A percentile compares a stretch with the other conserved stretches of the same genome.
phyloP scores from a whole-genome alignment of 2,329 filamentous ascomycete genomes.

The Aspergillus sp. region DNA sequence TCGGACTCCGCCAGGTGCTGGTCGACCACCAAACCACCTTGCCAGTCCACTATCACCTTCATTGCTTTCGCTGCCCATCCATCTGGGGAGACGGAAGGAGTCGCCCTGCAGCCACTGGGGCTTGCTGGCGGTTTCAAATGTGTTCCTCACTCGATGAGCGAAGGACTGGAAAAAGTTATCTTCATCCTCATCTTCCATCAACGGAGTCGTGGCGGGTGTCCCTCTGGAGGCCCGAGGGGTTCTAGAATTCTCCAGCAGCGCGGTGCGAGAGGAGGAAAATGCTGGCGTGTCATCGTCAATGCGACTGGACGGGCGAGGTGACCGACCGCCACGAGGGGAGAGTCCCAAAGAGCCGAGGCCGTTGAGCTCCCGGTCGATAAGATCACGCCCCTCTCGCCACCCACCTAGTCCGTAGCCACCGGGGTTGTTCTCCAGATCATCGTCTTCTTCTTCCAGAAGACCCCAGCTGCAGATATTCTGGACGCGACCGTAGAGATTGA shows the following conservation, averaged over 20 bases:
- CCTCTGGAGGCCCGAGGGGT: slow-evolving; percentile 34
- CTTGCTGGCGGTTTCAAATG: slow-evolving; percentile 77
- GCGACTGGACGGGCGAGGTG: slow-evolving; percentile 31
- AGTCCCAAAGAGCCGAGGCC: slow-evolving; percentile 56
- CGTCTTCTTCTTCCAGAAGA: slow-evolving; percentile 72
- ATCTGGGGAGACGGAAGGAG: slow-evolving; percentile 74
- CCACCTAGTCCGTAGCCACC: slow-evolving; percentile 73
- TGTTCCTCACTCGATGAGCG: slow-evolving; percentile 85
- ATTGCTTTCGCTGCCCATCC: slow-evolving; percentile 68
- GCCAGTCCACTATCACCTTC: slow-evolving; percentile 35
- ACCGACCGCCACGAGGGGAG: slow-evolving; percentile 36
- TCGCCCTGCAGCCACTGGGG: slow-evolving; percentile 81
- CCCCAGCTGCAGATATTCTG: slow-evolving; percentile 78
- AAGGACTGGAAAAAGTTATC: slow-evolving; percentile 84
- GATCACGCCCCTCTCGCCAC: slow-evolving; percentile 87
- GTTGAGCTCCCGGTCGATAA: slow-evolving; percentile 84
- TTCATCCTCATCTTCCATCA: slow-evolving; percentile 65
- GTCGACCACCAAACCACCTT: slow-evolving; percentile 44
- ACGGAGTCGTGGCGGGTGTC: slow-evolving; percentile 36
- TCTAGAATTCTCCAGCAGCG: slow-evolving; percentile 32
- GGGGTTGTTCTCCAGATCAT: slow-evolving; percentile 62
- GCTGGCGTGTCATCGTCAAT: slow-evolving; percentile 29
- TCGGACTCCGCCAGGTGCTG: slow-evolving; percentile 43
- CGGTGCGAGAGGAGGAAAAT: slow-evolving; percentile 38
- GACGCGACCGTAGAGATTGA: slow-evolving; percentile 84